phyloP scores from a whole-genome alignment of 495 filamentous ascomycete genomes.

The Hyaloscypha variabilis region DNA sequence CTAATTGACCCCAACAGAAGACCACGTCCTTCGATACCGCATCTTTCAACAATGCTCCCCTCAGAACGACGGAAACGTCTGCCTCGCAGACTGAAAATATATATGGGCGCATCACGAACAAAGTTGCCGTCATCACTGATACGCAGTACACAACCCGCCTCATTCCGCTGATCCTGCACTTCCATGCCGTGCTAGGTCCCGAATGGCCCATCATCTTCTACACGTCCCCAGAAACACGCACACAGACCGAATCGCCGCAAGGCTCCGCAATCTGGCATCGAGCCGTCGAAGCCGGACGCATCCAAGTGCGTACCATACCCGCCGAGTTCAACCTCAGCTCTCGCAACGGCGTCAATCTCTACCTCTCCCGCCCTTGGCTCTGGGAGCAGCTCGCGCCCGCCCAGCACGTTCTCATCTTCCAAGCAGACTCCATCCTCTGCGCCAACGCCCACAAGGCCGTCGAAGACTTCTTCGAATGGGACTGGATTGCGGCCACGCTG shows the following conservation, averaged over 20 bases:
- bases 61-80: no score
- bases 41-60: no score
- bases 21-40: no score
- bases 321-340: background rate
- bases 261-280: conserved; percentile 14
- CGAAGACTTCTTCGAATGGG: conserved; percentile 24
- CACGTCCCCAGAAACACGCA: conserved; percentile 1
- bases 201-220: conserved; percentile 31
- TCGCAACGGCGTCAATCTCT: background rate
- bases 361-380: conserved; percentile 16
- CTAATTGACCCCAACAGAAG: no score
- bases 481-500: conserved; percentile 25
- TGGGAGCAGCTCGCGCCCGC: conserved; percentile 23
- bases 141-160: no score
- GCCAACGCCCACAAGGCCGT: conserved; percentile 4
- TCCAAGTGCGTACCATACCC: conserved; percentile 13
- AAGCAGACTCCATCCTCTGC: conserved; percentile 24
- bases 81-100: no score
- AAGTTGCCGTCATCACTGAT: no score
- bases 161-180: no score
- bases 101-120: no score
- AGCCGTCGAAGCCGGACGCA: conserved; percentile 5
- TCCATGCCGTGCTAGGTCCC: no score
- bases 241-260: no score
- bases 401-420: conserved; percentile 21